Base-by-base conservation (phyloP, 352 stramenopile species). In the Globisporangium rhizosaccharum region DNA sequence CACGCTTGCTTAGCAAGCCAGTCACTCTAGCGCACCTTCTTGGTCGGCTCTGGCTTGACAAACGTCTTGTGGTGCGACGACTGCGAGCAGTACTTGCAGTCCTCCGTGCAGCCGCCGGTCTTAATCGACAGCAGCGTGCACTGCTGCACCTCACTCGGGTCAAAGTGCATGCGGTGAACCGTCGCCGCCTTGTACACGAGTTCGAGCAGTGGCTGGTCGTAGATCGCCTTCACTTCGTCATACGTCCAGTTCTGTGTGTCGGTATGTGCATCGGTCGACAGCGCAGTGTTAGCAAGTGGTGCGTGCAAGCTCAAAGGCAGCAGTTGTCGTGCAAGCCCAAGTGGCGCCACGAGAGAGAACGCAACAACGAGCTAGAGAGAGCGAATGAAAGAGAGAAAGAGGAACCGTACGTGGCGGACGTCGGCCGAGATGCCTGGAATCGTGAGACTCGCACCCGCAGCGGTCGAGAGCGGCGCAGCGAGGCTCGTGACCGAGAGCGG, bases 91-190 rank as follows among this genome's bases (percentile, higher is more conserved):
- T 99, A 99, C 53, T 89, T 92, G 81, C 86, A 96, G 87, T 86
- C 94, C 66, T 97, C 90, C 2, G 89, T 96, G 70, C 90, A 97
- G 36, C 90, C 96, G 39, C 96, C 96, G 2, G 96, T 99, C 86
- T 99, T 99, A 82, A 99, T 98, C 55, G 85, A 97, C 37, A 99
- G 75, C 28, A 99, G 73, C 33, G 96, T 99, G 74, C 96, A 98
- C 72, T 98, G 96, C 73, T 99, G 96, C 37, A 99, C 96, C 65
- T 99, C 96, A 14, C 83, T 88, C 36, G 96, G 92, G 72, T 99
- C 88, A 77, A 97, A 99, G 79, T 98, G 96, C 88, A 98, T 98
- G 61, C 96, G 92, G 81, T 99, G 96, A 36, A 98, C 91, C 2
- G 90, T 97, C 5, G 91, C 90, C 14, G 96, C 96, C 65, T 96